Conservation (phyloP, 2,329 filamentous ascomycete genomes). For the Aspergillus persii region DNA sequence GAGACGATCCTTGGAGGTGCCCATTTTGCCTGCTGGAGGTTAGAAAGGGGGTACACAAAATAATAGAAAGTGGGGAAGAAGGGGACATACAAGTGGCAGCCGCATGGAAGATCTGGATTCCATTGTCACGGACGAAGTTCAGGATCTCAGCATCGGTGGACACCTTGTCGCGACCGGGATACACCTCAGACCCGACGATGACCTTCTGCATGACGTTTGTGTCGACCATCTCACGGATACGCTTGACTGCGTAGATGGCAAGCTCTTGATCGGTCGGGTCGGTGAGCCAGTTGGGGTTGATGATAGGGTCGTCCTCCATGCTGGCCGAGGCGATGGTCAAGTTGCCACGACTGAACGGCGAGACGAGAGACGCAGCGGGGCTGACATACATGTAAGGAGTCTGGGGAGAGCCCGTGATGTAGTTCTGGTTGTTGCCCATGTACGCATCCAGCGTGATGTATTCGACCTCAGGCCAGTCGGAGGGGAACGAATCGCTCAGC, state of each 20-base stretch:
- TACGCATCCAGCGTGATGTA: slow-evolving; percentile 1
- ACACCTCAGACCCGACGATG: background rate
- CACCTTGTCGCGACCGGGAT: background rate
- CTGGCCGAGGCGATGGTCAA: slow-evolving; percentile 38
- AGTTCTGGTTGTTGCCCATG: background rate
- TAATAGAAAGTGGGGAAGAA: background rate
- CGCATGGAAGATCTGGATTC: background rate
- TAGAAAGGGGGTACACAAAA: background rate
- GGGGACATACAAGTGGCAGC: background rate
- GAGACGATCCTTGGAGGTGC: background rate
- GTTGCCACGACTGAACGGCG: slow-evolving; percentile 44
- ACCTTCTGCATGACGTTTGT: background rate
- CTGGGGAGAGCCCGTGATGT: slow-evolving; percentile 6
- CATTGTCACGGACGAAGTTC: background rate
- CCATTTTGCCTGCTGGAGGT: background rate
- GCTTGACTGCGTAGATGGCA: background rate
- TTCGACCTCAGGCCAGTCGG: slow-evolving; percentile 11
- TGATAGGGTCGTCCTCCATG: slow-evolving; percentile 34
- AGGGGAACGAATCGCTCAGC: background rate
- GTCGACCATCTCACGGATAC: background rate
- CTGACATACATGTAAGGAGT: slow-evolving; percentile 32
- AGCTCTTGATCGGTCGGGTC: background rate
- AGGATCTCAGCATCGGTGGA: background rate
- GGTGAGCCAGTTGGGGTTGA: slow-evolving; percentile 37
- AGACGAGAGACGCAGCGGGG: slow-evolving; percentile 31